These are phyloP conservation scores for Sparassis latifolia DNA, from an alignment of 1,284 basidiomycete species.

Conservation along the genomic window DNA sequence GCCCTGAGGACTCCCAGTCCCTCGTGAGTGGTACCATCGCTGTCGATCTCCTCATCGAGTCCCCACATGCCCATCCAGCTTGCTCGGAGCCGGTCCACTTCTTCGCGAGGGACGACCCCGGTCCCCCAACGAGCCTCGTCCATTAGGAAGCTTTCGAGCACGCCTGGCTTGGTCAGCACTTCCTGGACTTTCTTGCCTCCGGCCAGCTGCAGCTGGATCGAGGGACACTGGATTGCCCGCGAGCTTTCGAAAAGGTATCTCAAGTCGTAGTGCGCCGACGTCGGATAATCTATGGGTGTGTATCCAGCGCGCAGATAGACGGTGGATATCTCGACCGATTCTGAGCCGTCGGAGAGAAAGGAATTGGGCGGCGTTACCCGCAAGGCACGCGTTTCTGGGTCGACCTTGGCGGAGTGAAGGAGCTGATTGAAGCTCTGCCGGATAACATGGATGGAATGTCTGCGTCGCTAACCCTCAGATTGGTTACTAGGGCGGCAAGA, in stretches of 20 bases:
- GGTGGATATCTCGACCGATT: slow-evolving; percentile 23
- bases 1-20: slow-evolving; percentile 84
- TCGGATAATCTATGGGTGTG: slow-evolving; percentile 76
- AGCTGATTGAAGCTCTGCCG: slow-evolving; percentile 76
- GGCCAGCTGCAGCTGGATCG: slow-evolving; percentile 86
- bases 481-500: neutral
- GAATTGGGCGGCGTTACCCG: slow-evolving; percentile 9
- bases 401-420: slow-evolving; percentile 35
- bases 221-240: slow-evolving; percentile 89
- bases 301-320: slow-evolving; percentile 54
- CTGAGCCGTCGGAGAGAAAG: slow-evolving; percentile 27
- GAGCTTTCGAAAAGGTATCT: slow-evolving; percentile 76
- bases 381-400: slow-evolving; percentile 19
- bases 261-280: slow-evolving; percentile 54
- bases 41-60: slow-evolving; percentile 42
- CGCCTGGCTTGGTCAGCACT: slow-evolving; percentile 68
- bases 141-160: slow-evolving; percentile 70
- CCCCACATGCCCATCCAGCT: slow-evolving; percentile 33
- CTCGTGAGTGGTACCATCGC: slow-evolving; percentile 25
- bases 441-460: slow-evolving; percentile 66
- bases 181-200: slow-evolving; percentile 97
- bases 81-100: slow-evolving; percentile 43
- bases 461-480: slow-evolving; percentile 23
- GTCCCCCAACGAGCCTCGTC: slow-evolving; percentile 31
- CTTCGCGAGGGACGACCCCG: slow-evolving; percentile 27